Percentiles rank a stretch among this genome's conserved stretches.
Evolutionary conservation across 2,329 filamentous ascomycete genomes (phyloP).

Genomic region (Aspergillus flavus): DNA sequence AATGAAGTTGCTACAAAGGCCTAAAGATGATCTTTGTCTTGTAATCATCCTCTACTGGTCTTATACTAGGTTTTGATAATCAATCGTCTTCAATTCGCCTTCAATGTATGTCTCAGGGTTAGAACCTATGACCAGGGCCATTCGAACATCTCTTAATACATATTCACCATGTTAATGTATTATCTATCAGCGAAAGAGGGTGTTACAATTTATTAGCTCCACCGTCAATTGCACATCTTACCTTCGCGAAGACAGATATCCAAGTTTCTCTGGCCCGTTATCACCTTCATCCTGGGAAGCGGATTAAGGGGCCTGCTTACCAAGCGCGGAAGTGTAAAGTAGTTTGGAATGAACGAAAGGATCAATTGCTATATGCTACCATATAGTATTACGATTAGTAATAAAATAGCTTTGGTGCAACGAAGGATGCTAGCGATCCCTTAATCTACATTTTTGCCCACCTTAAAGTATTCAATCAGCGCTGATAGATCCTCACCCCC

Average conservation of each 20-base stretch:
- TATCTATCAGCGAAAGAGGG: neutral
- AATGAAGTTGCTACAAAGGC: neutral
- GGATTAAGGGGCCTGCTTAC: neutral
- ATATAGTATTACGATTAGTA: neutral
- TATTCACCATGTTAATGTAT: neutral
- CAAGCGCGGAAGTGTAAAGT: neutral
- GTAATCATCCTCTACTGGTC: neutral
- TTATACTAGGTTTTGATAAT: neutral
- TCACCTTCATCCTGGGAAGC: neutral
- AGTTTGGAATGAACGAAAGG: neutral
- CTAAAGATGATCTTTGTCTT: neutral
- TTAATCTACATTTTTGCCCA: neutral
- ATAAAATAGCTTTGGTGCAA: neutral
- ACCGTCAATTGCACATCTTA: neutral
- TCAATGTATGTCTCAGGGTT: too few relatives aligned
- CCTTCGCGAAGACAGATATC: neutral
- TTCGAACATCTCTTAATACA: neutral
- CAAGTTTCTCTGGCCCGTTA: neutral
- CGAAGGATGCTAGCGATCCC: neutral
- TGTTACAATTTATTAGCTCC: neutral
- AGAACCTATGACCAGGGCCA: neutral
- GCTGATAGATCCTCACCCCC: slow-evolving; percentile 9
- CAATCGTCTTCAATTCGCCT: neutral
- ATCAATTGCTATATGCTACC: neutral
- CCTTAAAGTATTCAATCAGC: slow-evolving; percentile 9